These are phyloP conservation scores for Panicum virgatum DNA, from an alignment of 202 grass and related monocot species.

Conservation along the genomic window DNA sequence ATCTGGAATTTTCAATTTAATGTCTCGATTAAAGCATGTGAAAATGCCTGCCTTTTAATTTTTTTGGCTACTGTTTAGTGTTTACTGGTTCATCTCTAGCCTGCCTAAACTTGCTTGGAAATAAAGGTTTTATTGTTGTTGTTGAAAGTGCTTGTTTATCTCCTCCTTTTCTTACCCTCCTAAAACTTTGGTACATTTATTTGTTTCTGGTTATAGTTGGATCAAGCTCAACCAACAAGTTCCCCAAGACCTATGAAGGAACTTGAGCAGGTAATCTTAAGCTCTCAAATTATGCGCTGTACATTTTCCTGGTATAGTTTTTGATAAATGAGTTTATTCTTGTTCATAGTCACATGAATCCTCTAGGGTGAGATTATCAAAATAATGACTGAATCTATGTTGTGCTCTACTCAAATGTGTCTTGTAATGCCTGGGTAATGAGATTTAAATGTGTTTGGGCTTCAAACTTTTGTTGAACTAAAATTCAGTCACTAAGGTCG, in stretches of 20 bases:
- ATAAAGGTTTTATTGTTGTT: background rate
- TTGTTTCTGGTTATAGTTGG: constrained; percentile 62
- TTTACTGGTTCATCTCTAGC: background rate
- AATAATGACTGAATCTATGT: background rate
- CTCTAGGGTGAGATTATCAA: background rate
- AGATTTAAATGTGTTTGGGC: background rate
- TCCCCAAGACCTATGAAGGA: constrained; percentile 51
- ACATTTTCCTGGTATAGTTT: background rate
- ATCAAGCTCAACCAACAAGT: constrained; percentile 49
- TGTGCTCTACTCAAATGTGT: background rate
- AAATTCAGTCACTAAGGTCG: background rate
- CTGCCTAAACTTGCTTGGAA: background rate
- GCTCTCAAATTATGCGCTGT: constrained; percentile 26
- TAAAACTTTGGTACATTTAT: constrained; percentile 26
- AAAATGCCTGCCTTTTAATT: background rate
- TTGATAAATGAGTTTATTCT: constrained; percentile 16
- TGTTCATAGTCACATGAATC: constrained; percentile 24
- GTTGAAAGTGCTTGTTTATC: constrained; percentile 6
- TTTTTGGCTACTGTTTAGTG: background rate
- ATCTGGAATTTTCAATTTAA: constrained; percentile 24
- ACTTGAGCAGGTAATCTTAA: constrained; percentile 55
- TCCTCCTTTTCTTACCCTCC: constrained; percentile 19
- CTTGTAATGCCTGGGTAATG: background rate
- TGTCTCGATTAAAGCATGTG: constrained; percentile 36
- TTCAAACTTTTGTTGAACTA: constrained; percentile 3